Conservation (phyloP, 2,329 filamentous ascomycete species). For the Pseudogymnoascus sp. region DNA sequence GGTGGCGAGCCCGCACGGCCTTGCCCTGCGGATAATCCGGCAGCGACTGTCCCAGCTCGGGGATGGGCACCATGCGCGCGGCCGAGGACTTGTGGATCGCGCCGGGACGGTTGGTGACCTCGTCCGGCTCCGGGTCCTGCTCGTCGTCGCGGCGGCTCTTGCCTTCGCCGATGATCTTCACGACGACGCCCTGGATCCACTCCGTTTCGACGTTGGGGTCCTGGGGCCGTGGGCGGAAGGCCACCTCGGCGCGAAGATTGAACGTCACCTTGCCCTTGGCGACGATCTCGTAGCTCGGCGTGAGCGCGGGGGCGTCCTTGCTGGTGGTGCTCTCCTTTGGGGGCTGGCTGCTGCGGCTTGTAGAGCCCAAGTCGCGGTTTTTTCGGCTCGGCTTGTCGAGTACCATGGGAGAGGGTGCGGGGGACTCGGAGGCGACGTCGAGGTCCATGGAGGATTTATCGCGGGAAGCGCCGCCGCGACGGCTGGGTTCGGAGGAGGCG, state of each 20-base stretch:
- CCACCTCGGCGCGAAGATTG: conserved; percentile 56
- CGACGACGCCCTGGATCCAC: conserved; percentile 74
- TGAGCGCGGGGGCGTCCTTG: background rate
- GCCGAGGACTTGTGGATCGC: conserved; percentile 62
- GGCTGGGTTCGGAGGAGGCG: conserved; percentile 13
- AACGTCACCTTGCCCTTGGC: conserved; percentile 47
- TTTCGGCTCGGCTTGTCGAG: conserved; percentile 23
- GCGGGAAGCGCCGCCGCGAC: conserved; percentile 19
- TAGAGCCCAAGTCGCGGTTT: conserved; percentile 19
- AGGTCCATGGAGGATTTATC: conserved; percentile 24
- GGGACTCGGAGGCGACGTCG: conserved; percentile 28
- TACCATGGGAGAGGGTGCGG: conserved; percentile 24
- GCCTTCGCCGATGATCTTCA: conserved; percentile 66
- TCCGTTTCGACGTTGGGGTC: conserved; percentile 44
- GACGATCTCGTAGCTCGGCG: conserved; percentile 12
- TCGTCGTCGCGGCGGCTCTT: conserved; percentile 75
- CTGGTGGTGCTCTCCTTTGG: conserved; percentile 20
- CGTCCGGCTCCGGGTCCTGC: conserved; percentile 71
- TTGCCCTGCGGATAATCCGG: conserved; percentile 60
- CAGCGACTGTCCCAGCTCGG: conserved; percentile 51
- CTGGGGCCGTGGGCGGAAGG: conserved; percentile 36
- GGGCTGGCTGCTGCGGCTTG: conserved; percentile 20
- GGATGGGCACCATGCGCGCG: conserved; percentile 71
- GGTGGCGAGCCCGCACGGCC: conserved; percentile 71
- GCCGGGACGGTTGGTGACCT: conserved; percentile 57